phyloP scores from a whole-genome alignment of 108 stramenopile species.

The Cyclotella atomus region DNA sequence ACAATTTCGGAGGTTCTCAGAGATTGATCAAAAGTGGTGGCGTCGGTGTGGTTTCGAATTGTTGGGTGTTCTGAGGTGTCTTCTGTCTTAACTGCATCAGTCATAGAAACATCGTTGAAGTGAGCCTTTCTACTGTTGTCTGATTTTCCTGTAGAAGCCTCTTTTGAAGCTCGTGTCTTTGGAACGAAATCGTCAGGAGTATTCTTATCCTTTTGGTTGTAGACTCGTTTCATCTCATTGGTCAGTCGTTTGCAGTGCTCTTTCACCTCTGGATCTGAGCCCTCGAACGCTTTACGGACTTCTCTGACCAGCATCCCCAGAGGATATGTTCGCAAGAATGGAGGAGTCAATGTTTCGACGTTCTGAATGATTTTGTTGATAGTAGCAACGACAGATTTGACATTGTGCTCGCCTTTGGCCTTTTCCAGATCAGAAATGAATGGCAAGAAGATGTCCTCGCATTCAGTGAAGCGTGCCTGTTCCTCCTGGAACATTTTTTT shows the following conservation, averaged over 20 bases:
- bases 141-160: conserved; percentile 7
- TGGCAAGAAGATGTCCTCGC: conserved; percentile 53
- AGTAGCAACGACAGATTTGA: conserved; percentile 29
- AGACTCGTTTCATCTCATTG: conserved; percentile 53
- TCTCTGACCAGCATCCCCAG: conserved; percentile 52
- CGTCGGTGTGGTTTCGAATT: neutral
- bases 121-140: conserved; percentile 11
- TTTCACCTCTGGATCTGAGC: conserved; percentile 35
- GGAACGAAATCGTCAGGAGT: conserved; percentile 54
- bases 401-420: conserved; percentile 35
- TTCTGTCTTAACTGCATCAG: conserved; percentile 5
- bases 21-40: conserved; percentile 4
- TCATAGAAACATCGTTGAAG: neutral
- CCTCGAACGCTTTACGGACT: conserved; percentile 50
- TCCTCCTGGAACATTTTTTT: conserved; percentile 19
- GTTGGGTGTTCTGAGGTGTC: neutral
- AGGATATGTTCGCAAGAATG: conserved; percentile 48
- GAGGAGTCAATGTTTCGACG: conserved; percentile 52
- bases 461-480: conserved; percentile 37
- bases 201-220: conserved; percentile 39
- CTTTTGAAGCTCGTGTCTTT: conserved; percentile 27
- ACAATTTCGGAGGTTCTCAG: conserved; percentile 16
- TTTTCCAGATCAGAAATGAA: conserved; percentile 40
- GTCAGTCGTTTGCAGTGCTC: conserved; percentile 49
- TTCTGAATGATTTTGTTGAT: conserved; percentile 22